These are phyloP conservation scores for Annulohypoxylon nitens DNA, from an alignment of 495 filamentous ascomycete genomes.

Conservation along the genomic window DNA sequence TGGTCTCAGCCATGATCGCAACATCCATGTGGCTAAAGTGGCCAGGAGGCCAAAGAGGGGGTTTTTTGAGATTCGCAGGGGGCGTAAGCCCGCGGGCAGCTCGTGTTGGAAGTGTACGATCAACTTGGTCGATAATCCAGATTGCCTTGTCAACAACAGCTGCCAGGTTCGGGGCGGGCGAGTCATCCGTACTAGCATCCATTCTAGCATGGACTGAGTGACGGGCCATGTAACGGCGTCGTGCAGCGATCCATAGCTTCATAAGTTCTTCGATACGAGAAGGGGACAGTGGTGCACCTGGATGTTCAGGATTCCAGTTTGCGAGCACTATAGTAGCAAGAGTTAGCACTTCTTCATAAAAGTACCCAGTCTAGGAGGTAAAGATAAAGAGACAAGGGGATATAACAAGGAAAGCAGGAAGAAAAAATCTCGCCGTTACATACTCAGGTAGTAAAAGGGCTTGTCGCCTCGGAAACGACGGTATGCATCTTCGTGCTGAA, in stretches of 20 bases:
- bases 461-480: conserved; percentile 22
- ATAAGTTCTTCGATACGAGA: conserved; percentile 16
- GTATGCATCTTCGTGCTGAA: conserved; percentile 28
- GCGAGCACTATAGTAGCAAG: conserved; percentile 8
- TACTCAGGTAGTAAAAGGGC: conserved; percentile 32
- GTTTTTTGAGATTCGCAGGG: not conserved
- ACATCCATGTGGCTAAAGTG: conserved; percentile 22
- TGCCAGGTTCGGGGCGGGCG: not conserved
- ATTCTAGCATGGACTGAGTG: not conserved
- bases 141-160: conserved; percentile 21
- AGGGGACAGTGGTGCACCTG: conserved; percentile 12
- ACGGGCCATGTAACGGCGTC: conserved; percentile 19
- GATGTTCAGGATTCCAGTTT: conserved; percentile 18
- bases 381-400: not conserved
- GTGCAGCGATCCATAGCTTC: conserved; percentile 27
- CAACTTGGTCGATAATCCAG: conserved; percentile 11
- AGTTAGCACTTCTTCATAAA: not conserved
- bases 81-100: not conserved
- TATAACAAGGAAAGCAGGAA: not conserved
- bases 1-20: conserved; percentile 29
- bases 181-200: not conserved
- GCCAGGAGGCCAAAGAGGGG: conserved; percentile 20
- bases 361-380: not conserved
- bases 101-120: not conserved
- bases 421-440: not conserved